A percentile compares a stretch with the other conserved stretches of the same genome.
Conservation (phyloP, 2,329 filamentous ascomycete genomes). For the Colletotrichum eremochloae region DNA sequence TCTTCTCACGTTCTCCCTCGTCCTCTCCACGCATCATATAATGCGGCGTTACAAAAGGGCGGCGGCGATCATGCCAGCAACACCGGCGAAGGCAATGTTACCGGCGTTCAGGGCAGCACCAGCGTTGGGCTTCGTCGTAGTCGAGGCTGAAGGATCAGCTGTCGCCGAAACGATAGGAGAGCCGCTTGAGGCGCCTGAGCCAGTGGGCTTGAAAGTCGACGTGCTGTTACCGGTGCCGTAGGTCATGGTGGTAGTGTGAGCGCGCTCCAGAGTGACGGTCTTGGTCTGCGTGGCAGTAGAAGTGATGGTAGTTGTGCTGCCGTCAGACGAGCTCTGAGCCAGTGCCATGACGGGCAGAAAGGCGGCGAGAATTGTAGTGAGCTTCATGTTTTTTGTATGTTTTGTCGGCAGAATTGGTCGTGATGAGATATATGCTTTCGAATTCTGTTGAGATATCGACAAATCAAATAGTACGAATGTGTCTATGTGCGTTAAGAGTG, state of each 20-base stretch:
- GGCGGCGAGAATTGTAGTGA: conserved; percentile 60
- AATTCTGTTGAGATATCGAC: conserved; percentile 45
- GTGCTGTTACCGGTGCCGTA: conserved; percentile 56
- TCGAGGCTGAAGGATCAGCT: conserved; percentile 44
- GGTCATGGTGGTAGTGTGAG: conserved; percentile 56
- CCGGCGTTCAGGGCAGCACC: conserved; percentile 56
- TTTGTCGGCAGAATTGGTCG: conserved; percentile 36
- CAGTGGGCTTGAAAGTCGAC: conserved; percentile 49
- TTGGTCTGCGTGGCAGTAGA: conserved; percentile 65
- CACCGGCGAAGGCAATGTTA: conserved; percentile 62
- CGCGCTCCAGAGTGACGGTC: conserved; percentile 51
- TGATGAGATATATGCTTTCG: conserved; percentile 42
- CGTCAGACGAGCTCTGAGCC: conserved; percentile 54
- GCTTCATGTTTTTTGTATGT: conserved; percentile 52
- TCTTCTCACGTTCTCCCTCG: not conserved
- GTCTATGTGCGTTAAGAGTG: conserved; percentile 29
- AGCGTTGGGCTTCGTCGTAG: conserved; percentile 47
- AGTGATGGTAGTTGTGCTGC: conserved; percentile 58
- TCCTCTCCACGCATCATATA: not conserved
- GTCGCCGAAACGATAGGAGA: conserved; percentile 37
- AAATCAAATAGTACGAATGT: not conserved
- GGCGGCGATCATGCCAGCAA: conserved; percentile 64
- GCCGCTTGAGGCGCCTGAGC: conserved; percentile 45
- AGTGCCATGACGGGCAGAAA: conserved; percentile 68
- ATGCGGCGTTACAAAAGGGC: conserved; percentile 63